phyloP scores from a whole-genome alignment of 768 basidiomycete species.

The Pleurotus sapidus region DNA sequence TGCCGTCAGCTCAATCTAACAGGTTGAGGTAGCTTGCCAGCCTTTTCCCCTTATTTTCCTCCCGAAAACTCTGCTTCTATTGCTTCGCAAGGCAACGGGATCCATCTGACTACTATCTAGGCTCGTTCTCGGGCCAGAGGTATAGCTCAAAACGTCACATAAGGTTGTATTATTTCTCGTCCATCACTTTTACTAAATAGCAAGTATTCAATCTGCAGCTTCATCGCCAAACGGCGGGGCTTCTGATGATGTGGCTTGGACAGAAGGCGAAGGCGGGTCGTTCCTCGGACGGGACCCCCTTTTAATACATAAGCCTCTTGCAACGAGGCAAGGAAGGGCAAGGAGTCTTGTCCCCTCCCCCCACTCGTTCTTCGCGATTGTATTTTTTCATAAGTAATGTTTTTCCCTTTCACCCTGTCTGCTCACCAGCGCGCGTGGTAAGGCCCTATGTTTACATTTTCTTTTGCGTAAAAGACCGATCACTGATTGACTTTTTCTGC shows the following conservation, averaged over 20 bases:
- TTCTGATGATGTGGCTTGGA: background rate
- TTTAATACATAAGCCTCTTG: conserved; percentile 1
- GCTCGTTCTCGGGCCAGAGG: conserved; percentile 4
- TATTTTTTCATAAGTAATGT: conserved; percentile 4
- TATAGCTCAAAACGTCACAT: background rate
- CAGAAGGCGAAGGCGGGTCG: background rate
- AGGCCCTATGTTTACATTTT: background rate
- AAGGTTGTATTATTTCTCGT: conserved; percentile 7
- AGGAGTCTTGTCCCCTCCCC: background rate
- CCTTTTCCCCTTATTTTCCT: background rate
- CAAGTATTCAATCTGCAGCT: background rate
- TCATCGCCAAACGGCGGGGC: background rate
- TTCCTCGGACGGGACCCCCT: background rate
- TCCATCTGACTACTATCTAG: background rate
- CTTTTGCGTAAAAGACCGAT: background rate
- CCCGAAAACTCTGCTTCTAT: background rate
- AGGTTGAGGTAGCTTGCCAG: background rate
- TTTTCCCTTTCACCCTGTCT: conserved; percentile 6
- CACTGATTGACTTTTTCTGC: background rate
- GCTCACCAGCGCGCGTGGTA: conserved; percentile 6
- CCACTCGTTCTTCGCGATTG: background rate
- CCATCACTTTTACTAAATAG: background rate
- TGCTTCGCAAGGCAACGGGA: background rate
- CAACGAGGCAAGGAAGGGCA: background rate
- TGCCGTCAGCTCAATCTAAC: background rate